Base-by-base conservation (phyloP, 2,329 filamentous ascomycete species). In the Geoglossum cookeanum region DNA sequence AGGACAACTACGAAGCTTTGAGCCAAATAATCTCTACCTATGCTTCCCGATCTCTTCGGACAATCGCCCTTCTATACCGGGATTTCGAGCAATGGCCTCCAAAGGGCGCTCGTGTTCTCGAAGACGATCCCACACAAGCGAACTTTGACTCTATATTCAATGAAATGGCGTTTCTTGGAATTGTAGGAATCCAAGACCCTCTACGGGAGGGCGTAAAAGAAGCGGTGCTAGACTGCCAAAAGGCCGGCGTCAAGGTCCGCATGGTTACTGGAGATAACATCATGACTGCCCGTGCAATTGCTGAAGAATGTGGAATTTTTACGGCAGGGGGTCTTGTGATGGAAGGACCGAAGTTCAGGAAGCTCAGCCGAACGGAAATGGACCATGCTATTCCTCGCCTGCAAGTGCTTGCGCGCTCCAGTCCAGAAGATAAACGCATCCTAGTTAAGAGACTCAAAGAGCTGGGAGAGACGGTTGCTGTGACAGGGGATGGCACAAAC, bases 11-110 rank as follows among this genome's bases (percentile, higher is more conserved):
- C 33, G 71, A 78, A 42, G 75, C 72, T 2, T 67, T 95, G 61
- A 78, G 79, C 61, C 71, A 75, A 27, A 74, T 88, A 53, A 94
- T 94, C 63, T 80, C 83, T 60, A 78, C 76, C 52, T 95, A 94
- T 66, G 89, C 89, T 8, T 80, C 78, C 30, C 78, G 84, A 17
- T 94, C 88, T 6, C 75, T 95, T 35, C 80, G 89, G 61, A 94
- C 89, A 1, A 94, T 95, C 63, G 87, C 83, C 48, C 78, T 94
- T 61, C 75, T 88, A 56, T 94, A 88, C 70, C 84, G 82, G 58
- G 89, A 95, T 63, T 94, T 92, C 62, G 79, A 86, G 29, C 78
- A 79, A 56, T 85, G 89, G 89, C 89, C 90, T 30, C 88, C 88
- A 3, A 78, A 74, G 59, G 76, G 77, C 53, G 78, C 76, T 15